Evolutionary conservation across 805 yeast species (phyloP).

Genomic region (Lipomyces starkeyi): DNA sequence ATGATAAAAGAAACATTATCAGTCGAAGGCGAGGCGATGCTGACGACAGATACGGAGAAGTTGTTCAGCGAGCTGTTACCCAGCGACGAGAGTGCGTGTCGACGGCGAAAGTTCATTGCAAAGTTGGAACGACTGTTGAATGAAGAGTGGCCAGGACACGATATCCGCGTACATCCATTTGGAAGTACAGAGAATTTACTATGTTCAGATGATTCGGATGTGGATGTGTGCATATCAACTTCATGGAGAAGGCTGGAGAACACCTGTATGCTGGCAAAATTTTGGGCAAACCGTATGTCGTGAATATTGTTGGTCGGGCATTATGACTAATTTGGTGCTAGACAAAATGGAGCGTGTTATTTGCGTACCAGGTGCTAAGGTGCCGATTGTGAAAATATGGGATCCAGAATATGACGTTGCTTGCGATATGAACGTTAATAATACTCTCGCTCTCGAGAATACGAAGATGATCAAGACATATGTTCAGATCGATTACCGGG

Average conservation of each 20-base stretch:
- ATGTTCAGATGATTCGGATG: slow-evolving; percentile 38
- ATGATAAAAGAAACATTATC: slow-evolving; percentile 18
- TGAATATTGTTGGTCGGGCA: not conserved
- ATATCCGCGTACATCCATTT: slow-evolving; percentile 35
- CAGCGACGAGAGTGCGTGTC: slow-evolving; percentile 24
- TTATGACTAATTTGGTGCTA: slow-evolving; percentile 3
- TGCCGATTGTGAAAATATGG: slow-evolving; percentile 42
- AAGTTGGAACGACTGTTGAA: slow-evolving; percentile 35
- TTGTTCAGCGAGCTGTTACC: slow-evolving; percentile 30
- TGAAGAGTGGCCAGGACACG: slow-evolving; percentile 37
- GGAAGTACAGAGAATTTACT: slow-evolving; percentile 40
- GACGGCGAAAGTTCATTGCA: slow-evolving; percentile 27
- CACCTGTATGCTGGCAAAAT: slow-evolving; percentile 35
- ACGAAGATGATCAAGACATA: slow-evolving; percentile 40
- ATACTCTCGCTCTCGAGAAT: slow-evolving; percentile 40
- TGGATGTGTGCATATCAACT: slow-evolving; percentile 40
- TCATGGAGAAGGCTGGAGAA: slow-evolving; percentile 31
- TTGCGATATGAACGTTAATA: slow-evolving; percentile 42
- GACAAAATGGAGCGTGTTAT: slow-evolving; percentile 39
- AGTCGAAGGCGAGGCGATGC: slow-evolving; percentile 20
- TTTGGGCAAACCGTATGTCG: slow-evolving; percentile 35
- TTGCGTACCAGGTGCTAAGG: slow-evolving; percentile 41
- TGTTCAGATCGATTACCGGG: slow-evolving; percentile 40
- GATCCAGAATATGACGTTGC: slow-evolving; percentile 39
- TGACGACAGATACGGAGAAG: slow-evolving; percentile 30